phyloP scores from a whole-genome alignment of 345 rosid genomes.

The Cardiospermum halicacabum region DNA sequence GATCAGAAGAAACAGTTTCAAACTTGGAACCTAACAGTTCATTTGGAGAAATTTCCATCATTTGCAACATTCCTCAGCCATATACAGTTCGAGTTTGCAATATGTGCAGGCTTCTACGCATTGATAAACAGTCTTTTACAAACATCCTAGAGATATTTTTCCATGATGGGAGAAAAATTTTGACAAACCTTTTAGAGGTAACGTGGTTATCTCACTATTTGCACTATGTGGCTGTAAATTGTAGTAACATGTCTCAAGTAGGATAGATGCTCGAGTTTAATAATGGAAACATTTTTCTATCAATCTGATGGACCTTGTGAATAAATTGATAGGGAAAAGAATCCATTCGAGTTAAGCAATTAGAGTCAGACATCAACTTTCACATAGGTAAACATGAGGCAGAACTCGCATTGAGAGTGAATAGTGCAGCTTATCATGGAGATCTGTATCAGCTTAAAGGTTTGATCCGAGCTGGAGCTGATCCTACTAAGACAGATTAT shows the following conservation, averaged over 20 bases:
- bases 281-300: neutral
- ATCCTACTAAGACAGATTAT: constrained; percentile 83
- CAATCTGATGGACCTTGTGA: constrained; percentile 3
- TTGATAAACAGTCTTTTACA: constrained; percentile 84
- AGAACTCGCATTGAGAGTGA: constrained; percentile 87
- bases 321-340: constrained; percentile 59
- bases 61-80: constrained; percentile 96
- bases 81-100: constrained; percentile 74
- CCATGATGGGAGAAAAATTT: constrained; percentile 72
- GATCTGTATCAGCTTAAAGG: constrained; percentile 72
- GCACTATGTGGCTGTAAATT: neutral
- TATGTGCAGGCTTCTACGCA: constrained; percentile 69
- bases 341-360: constrained; percentile 57
- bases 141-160: constrained; percentile 88
- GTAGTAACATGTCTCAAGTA: neutral
- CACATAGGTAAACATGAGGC: constrained; percentile 95
- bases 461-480: constrained; percentile 80
- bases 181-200: constrained; percentile 86
- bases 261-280: neutral
- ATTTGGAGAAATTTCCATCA: constrained; percentile 83
- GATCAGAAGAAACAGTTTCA: constrained; percentile 65
- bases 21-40: constrained; percentile 55
- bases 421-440: constrained; percentile 81
- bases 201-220: neutral
- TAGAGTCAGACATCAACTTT: constrained; percentile 76